Evolutionary conservation across 768 basidiomycete genomes (phyloP), one percentile per base, ranked within the genome.

Genomic region (Calocera viscosa): DNA sequence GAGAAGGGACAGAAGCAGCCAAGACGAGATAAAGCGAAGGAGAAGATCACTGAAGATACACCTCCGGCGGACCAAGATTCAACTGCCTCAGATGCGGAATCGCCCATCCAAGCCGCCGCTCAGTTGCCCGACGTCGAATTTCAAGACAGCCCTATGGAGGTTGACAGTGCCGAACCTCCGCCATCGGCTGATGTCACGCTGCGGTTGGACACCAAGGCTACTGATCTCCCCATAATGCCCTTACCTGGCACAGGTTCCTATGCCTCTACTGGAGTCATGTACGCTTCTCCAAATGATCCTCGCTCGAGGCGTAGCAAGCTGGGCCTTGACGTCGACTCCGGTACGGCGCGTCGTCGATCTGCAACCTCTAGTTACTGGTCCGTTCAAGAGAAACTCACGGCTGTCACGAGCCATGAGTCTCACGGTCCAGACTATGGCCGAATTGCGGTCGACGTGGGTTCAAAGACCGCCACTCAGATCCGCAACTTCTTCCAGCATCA

Each of bases 401-500:
- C 85, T 67, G 30, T 30, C 12, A 40, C 34, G 49, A 63, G 68
- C 47, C 68, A 74, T 65, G 70, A 67, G 65, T 65, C 41, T 65
- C 80, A 88, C 73, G 88, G 87, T 38, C 80, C 82, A 65, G 82
- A 90, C 71, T 86, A 86, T 71, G 82, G 84, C 71, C 81, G 82
- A n/a, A 86, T 91, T 64, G 84, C 88, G 0, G 80, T 84, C 1
- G 81, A 82, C 2, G 82, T 90, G 80, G 84, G 83, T 5, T 73
- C 71, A 32, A 78, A 79, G 72, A 75, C 75, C 0, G 72, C 74
- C 32, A 68, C 73, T 34, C 78, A 79, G 67, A 75, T 77, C 33
- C 67, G 71, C 3, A 79, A 78, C 67, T 75, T 72, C 67, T 70
- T 70, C 32, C 64, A 68, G 32, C 71, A 70, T 49, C 74, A 77